Base-by-base conservation (phyloP, 2,329 filamentous ascomycete genomes). In the Epichloe bromicola region DNA sequence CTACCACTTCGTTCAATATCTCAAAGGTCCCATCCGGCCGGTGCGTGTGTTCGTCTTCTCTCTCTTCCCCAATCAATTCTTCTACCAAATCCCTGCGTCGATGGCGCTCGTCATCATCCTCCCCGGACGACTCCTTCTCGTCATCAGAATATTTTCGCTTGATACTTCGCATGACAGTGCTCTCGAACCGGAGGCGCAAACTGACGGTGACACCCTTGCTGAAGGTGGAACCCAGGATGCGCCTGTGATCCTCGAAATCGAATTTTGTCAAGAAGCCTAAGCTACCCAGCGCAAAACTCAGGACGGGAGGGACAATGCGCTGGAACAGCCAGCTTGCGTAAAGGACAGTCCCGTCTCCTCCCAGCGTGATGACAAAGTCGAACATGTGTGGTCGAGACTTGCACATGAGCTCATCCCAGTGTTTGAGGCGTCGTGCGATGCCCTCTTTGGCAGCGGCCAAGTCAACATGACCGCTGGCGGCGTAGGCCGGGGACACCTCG, bases 261-360 rank as follows among this genome's bases (percentile, higher is more conserved):
- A 97, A 97, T 63, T 96, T 96, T 26, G 93, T 97, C 57, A 98
- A 71, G 63, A 98, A 98, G 0, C 93, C 93, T 5, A 98, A 74
- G 23, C 90, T 95, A 8, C 93, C 93, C 10, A 97, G 73, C 1
- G 89, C 80, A 65, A 98, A 97, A 54, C 88, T 91, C 55, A 98
- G 73, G 1, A 96, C 88, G 0, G 93, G 93, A 5, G 93, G 93
- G 0, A 97, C 91, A 45, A 97, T 86, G 41, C 87, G 82, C 70
- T 98, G 93, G 65, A 98, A 98, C 1, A 98, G 74, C 90, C 91
- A 97, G 62, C 88, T 95, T 4, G 91, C 87, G 63, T 95, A 97
- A 11, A 98, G 73, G 6, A 98, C 91, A 0, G 93, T 98, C n/a
- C 93, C 93, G 63, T 98, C 93, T 12, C 93, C 93, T 46, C 89